A percentile compares a stretch with the other conserved stretches of the same genome.
These are phyloP conservation scores for Hypoxylon sp. DNA, from an alignment of 2,329 filamentous ascomycete species.

Conservation along the genomic window DNA sequence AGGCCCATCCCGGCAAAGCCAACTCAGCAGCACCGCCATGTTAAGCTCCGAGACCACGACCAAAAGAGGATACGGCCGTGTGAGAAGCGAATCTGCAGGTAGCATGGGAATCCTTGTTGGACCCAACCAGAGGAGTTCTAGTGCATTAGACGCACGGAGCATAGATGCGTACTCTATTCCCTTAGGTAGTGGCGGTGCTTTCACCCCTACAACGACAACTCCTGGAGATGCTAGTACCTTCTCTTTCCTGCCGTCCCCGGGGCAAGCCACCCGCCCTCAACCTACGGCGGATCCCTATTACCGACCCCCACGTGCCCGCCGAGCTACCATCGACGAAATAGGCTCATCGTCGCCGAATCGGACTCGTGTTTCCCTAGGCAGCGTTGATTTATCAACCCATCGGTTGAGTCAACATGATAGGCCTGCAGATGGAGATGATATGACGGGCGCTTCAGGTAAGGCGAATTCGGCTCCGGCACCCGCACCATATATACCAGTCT, in stretches of 20 bases:
- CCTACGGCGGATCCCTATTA: constrained; percentile 84
- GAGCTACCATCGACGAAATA: constrained; percentile 70
- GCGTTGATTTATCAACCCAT: constrained; percentile 58
- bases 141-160: constrained; percentile 67
- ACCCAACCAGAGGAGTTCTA: constrained; percentile 67
- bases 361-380: constrained; percentile 57
- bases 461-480: constrained; percentile 60
- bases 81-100: constrained; percentile 73
- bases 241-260: constrained; percentile 77
- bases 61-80: constrained; percentile 72
- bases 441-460: constrained; percentile 60
- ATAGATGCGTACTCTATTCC: constrained; percentile 63
- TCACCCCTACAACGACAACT: constrained; percentile 82
- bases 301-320: constrained; percentile 81
- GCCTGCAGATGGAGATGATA: constrained; percentile 60
- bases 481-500: constrained; percentile 58
- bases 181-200: constrained; percentile 74
- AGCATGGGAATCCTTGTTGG: constrained; percentile 68
- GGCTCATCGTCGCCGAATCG: constrained; percentile 56
- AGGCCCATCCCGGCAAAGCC: constrained; percentile 80
- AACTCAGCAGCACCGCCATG: constrained; percentile 87
- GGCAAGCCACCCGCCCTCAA: constrained; percentile 61
- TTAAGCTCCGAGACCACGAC: constrained; percentile 77
- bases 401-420: constrained; percentile 58
- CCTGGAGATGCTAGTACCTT: constrained; percentile 79